Evolutionary conservation across 257 asterid species (phyloP).

Genomic region (Solanum neorickii): DNA sequence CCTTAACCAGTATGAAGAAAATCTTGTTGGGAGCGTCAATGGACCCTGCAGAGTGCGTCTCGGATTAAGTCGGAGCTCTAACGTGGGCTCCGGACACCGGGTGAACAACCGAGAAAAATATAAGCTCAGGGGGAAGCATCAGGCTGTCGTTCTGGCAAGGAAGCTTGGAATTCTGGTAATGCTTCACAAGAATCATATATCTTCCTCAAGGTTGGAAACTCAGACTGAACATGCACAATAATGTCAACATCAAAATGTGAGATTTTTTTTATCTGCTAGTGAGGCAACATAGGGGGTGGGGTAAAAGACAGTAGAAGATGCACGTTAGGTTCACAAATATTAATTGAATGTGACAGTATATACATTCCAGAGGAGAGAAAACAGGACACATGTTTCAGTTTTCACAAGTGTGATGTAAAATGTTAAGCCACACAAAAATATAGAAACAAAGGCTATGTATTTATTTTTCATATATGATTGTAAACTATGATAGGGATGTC

Average conservation of each 20-base stretch:
- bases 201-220: conserved; percentile 31
- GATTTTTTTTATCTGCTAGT: not conserved
- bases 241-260: not conserved
- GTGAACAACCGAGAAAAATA: not conserved
- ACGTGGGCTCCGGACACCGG: too few relatives aligned
- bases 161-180: conserved; percentile 56
- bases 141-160: conserved; percentile 58
- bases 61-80: too few relatives aligned
- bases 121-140: conserved; percentile 25
- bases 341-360: not conserved
- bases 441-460: not conserved
- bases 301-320: not conserved
- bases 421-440: too few relatives aligned
- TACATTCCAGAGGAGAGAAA: not conserved
- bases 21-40: too few relatives aligned
- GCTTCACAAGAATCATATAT: conserved; percentile 33
- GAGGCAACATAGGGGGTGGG: not conserved
- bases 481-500: not conserved
- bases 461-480: not conserved
- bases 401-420: not conserved
- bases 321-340: not conserved
- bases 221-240: conserved; percentile 26
- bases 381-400: not conserved
- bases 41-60: too few relatives aligned
- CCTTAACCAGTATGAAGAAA: too few relatives aligned